Percentiles rank a stretch among this genome's conserved stretches.
Conservation (phyloP, 352 stramenopile genomes). For the Globisporangium cylindrosporum region DNA sequence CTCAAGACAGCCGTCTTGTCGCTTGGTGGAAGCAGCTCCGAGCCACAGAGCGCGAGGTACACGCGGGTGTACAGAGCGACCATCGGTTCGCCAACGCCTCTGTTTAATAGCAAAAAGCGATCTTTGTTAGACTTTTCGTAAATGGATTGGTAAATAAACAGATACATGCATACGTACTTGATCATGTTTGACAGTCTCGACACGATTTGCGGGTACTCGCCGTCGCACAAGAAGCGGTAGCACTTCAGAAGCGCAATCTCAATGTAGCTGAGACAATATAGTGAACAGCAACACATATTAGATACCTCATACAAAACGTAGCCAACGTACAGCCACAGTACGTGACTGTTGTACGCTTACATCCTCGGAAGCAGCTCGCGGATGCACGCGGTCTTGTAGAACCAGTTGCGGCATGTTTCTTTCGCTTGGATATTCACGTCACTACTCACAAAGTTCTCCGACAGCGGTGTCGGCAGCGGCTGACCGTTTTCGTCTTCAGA, state of each 20-base stretch:
- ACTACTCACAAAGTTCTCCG: constrained; percentile 65
- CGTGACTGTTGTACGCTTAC: constrained; percentile 26
- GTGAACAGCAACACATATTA: neutral
- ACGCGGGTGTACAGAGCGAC: constrained; percentile 82
- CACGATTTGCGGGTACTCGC: constrained; percentile 87
- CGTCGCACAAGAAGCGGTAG: constrained; percentile 89
- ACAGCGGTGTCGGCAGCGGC: constrained; percentile 46
- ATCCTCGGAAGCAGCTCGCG: constrained; percentile 90
- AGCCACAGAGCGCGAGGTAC: constrained; percentile 78
- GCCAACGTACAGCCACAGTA: neutral
- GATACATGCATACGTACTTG: constrained; percentile 44
- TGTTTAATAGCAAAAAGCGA: constrained; percentile 23
- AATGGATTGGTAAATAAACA: neutral
- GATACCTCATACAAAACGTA: neutral
- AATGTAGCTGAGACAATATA: constrained; percentile 50
- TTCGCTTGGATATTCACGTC: constrained; percentile 87
- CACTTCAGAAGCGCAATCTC: constrained; percentile 87
- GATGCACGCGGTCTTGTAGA: constrained; percentile 94
- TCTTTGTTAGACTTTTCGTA: neutral
- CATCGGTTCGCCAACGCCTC: constrained; percentile 86
- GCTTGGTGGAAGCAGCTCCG: constrained; percentile 43
- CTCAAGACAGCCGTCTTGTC: constrained; percentile 54
- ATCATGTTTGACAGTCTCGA: constrained; percentile 83
- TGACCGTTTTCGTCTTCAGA: constrained; percentile 58
- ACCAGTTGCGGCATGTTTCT: constrained; percentile 93